A percentile compares a stretch with the other conserved stretches of the same genome.
phyloP scores from a whole-genome alignment of 2,329 filamentous ascomycete species.

The Neoascochyta sp. region DNA sequence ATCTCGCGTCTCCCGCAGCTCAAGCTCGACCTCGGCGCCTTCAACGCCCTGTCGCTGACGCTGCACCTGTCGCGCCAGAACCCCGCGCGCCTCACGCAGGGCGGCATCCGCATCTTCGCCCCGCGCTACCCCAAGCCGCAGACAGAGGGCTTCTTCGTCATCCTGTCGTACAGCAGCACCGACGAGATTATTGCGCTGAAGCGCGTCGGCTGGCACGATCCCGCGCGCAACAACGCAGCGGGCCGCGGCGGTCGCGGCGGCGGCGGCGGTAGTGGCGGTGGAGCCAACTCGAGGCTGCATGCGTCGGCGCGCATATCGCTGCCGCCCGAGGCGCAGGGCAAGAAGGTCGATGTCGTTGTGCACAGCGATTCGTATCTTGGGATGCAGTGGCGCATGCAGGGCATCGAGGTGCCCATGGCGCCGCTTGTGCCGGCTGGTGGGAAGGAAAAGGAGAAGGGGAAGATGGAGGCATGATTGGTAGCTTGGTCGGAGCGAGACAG shows the following conservation, averaged over 20 bases:
- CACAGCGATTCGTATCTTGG: conserved; percentile 86
- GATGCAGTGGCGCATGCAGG: conserved; percentile 59
- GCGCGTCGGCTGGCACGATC: conserved; percentile 68
- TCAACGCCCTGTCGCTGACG: conserved; percentile 61
- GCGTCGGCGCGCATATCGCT: conserved; percentile 60
- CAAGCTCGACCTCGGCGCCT: conserved; percentile 56
- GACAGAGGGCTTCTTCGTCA: conserved; percentile 86
- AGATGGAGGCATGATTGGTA: no score
- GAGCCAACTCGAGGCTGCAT: conserved; percentile 40
- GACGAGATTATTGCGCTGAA: conserved; percentile 86
- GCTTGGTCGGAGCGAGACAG: no score
- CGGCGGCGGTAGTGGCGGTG: conserved; percentile 8
- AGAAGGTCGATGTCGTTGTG: conserved; percentile 69
- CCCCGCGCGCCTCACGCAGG: conserved; percentile 30
- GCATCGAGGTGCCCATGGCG: conserved; percentile 49
- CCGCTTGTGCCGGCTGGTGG: conserved; percentile 27
- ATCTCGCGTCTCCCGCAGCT: conserved; percentile 67
- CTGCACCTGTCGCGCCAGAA: conserved; percentile 67
- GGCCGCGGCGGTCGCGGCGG: conserved; percentile 8
- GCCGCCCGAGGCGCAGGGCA: conserved; percentile 51
- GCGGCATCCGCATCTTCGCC: conserved; percentile 73
- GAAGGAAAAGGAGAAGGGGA: conserved; percentile 30
- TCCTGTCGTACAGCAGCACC: conserved; percentile 63
- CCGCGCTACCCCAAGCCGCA: conserved; percentile 92
- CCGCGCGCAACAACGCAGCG: conserved; percentile 2